These are phyloP conservation scores for Neoscytalidium dimidiatum DNA, from an alignment of 2,329 filamentous ascomycete species.

Conservation along the genomic window DNA sequence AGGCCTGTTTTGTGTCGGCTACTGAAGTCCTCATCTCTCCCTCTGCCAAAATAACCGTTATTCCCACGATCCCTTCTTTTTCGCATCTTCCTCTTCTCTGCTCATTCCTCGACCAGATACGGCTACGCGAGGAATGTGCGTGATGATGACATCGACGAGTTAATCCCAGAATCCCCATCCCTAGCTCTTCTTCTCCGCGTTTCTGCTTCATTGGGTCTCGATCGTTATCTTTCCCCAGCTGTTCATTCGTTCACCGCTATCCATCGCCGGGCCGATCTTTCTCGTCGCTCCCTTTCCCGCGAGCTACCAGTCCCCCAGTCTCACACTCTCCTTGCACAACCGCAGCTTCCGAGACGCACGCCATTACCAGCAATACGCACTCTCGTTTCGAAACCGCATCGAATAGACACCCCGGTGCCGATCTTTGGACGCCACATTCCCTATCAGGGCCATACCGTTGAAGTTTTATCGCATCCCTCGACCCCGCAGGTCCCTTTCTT, in stretches of 20 bases:
- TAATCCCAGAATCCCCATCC: not conserved
- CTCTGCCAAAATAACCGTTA: not conserved
- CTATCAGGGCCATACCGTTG: not conserved
- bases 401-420: conserved; percentile 7
- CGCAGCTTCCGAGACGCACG: not conserved
- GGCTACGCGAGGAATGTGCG: not conserved
- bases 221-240: not conserved
- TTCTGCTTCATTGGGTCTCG: not conserved
- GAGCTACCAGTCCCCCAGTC: not conserved
- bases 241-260: not conserved
- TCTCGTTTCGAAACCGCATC: conserved; percentile 10
- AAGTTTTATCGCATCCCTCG: not conserved
- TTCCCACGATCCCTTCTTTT: conserved; percentile 7
- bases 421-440: not conserved
- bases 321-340: not conserved
- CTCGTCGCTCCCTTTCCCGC: not conserved
- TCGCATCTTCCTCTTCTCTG: not conserved
- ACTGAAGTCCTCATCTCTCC: not conserved
- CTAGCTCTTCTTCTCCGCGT: not conserved
- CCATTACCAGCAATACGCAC: not conserved
- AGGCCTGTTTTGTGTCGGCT: not conserved
- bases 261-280: not conserved
- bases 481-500: not conserved
- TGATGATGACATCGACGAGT: not conserved
- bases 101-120: conserved; percentile 1